phyloP scores from a whole-genome alignment of 371 early-diverging fungal species.

The Lichtheimia hyalospora region DNA sequence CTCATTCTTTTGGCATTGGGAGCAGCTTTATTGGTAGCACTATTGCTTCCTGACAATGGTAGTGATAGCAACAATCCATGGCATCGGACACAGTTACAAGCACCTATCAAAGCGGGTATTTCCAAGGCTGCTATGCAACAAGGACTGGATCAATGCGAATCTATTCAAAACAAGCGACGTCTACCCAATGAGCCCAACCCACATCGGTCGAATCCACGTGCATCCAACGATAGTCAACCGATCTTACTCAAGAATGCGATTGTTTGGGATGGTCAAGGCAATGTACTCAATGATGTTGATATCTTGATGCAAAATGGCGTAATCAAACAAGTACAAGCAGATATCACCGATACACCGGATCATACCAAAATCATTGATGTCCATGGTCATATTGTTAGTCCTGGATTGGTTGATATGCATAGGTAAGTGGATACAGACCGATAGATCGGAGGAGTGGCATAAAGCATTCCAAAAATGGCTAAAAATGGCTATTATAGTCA shows the following conservation, averaged over 20 bases:
- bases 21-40: slow-evolving; percentile 3
- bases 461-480: too few species aligned
- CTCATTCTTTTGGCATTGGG: slow-evolving; percentile 8
- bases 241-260: slow-evolving; percentile 49
- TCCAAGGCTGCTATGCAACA: slow-evolving; percentile 11
- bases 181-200: slow-evolving; percentile 4
- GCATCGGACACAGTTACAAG: background rate
- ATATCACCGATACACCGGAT: slow-evolving; percentile 22
- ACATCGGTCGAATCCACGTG: slow-evolving; percentile 15
- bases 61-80: background rate
- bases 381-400: slow-evolving; percentile 62
- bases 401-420: slow-evolving; percentile 79
- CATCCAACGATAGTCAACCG: slow-evolving; percentile 15
- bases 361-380: slow-evolving; percentile 53
- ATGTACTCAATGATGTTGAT: slow-evolving; percentile 42
- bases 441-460: background rate
- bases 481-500: slow-evolving; percentile 29
- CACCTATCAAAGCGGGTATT: slow-evolving; percentile 19
- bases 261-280: slow-evolving; percentile 61
- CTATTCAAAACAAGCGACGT: slow-evolving; percentile 1
- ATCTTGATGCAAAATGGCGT: slow-evolving; percentile 53
- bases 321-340: slow-evolving; percentile 36
- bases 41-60: slow-evolving; percentile 2
- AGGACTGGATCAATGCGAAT: slow-evolving; percentile 17
- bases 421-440: slow-evolving; percentile 31